Evolutionary conservation across 2,329 filamentous ascomycete species (phyloP), one percentile per base, ranked within the genome.

Genomic region (Colletotrichum magnum): DNA sequence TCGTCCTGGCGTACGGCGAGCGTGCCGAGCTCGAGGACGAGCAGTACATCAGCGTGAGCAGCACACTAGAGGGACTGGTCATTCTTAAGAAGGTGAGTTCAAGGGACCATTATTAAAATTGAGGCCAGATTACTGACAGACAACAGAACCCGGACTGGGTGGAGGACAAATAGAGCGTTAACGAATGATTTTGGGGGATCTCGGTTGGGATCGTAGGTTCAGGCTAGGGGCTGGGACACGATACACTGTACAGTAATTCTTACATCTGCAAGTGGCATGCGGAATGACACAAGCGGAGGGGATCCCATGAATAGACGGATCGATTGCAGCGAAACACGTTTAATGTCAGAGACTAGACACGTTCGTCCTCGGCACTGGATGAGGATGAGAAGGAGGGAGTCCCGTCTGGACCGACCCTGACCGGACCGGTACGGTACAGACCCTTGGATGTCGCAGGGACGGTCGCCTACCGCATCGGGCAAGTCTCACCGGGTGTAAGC

Each of bases 11-110:
- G n/a, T 92, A 97, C 77, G 96, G 97, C 36, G 96, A 99, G 86
- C 89, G 97, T 76, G 96, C 96, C 10, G 96, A 99, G 85, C 85
- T 99, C 58, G 96, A 99, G 81, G 96, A 99, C 77, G 96, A 99
- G 84, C 92, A 99, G 84, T 99, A 98, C 80, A 92, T 98, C 73
- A 94, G 93, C 81, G 84, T 99, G 77, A 97, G 92, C 79, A 96
- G 90, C 84, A 97, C 92, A 61, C 87, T 99, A 71, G 96, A 99
- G 84, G 96, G 96, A 39, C 86, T 99, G 76, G 95, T 98, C 65
- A 98, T 99, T 81, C 85, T 99, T 81, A 92, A 93, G 87, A 98
- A 98, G 94, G 95, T 97, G 87, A 83, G 89, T 73, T 32, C 10
- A 26, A 13, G 52, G 28, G 21, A 2, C 16, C 10, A 32, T 6